Evolutionary conservation across 805 yeast species (phyloP), one percentile per base, ranked within the genome.

Genomic region (Wickerhamiella musiphila): DNA sequence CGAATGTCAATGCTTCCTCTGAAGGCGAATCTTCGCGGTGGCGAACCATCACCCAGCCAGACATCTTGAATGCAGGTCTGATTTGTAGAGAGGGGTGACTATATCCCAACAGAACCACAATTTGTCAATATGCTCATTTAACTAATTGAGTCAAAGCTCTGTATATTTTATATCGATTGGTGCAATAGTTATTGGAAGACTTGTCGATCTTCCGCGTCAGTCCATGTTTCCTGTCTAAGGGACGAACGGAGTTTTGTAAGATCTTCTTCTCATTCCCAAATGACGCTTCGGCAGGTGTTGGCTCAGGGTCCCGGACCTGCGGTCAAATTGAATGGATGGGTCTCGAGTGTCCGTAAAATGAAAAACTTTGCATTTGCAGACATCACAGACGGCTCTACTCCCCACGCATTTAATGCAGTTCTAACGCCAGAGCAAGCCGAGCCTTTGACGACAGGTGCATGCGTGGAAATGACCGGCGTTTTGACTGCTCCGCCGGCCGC

Each of bases 301-400:
- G 22, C 19, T 18, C 23, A 6, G 9, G 4, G 9, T 21, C 35
- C 23, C 4, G 51, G 46, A 16, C 27, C 35, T 9, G 36, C 64
- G 1, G 53, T 71, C 5, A 53, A 60, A 2, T 61, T 78, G 4
- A 58, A 63, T 18, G 98, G 96, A 1, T 74, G 81, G 74, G 66
- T 90, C 15, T 69, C 69, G 34, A 65, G 83, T 0, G 67, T 81
- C 2, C 65, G 94, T 31, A 52, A 63, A 6, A 66, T 82, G 48
- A 83, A 83, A 48, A 76, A 73, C 33, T 63, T 78, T 4, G 77
- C 82, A 1, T 90, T 90, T 52, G 57, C 83, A 4, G 93, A 82
- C 45, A 41, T 90, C 8, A 55, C 66, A 2, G 96, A 90, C 50
- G 96, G 96, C 1, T 64, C 90, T 0, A 57, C 68, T 2, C 56